Percentiles rank a stretch among this genome's conserved stretches.
These are phyloP conservation scores for Magnusiomyces ingens DNA, from an alignment of 1,139 yeast species.

Conservation along the genomic window DNA sequence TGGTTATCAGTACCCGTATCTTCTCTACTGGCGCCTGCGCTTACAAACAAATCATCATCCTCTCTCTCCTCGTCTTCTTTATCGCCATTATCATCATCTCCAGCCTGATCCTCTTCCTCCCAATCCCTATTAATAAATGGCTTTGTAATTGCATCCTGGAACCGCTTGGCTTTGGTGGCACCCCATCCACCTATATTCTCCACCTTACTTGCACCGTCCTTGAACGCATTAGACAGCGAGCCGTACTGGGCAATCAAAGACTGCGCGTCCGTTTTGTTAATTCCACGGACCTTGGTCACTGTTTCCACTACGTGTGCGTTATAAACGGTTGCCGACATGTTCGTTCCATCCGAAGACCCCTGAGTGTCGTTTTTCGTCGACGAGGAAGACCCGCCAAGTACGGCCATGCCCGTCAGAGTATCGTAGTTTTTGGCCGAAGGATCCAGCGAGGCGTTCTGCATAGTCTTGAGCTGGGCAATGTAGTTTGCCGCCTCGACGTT, in stretches of 20 bases:
- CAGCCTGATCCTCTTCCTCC: not conserved
- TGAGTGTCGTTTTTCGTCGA: not conserved
- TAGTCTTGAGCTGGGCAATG: slow-evolving; percentile 34
- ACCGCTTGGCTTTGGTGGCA: slow-evolving; percentile 42
- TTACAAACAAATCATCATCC: too few relatives aligned
- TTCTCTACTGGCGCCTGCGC: too few relatives aligned
- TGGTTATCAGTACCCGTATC: too few relatives aligned
- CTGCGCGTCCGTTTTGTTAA: slow-evolving; percentile 55
- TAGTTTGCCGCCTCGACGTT: slow-evolving; percentile 84
- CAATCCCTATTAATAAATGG: slow-evolving; percentile 42
- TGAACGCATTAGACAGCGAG: slow-evolving; percentile 44
- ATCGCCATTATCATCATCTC: too few relatives aligned
- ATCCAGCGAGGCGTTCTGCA: slow-evolving; percentile 17
- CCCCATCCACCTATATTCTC: slow-evolving; percentile 49
- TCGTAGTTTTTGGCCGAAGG: not conserved
- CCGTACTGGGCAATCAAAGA: slow-evolving; percentile 49
- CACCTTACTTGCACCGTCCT: slow-evolving; percentile 33
- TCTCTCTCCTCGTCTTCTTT: too few relatives aligned
- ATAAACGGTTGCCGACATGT: slow-evolving; percentile 44
- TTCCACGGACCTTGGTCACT: slow-evolving; percentile 45
- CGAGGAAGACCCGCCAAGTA: not conserved
- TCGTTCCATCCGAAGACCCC: slow-evolving; percentile 38
- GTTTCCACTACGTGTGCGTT: slow-evolving; percentile 46
- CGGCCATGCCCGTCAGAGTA: slow-evolving; percentile 23
- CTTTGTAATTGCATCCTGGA: slow-evolving; percentile 43